Percentiles rank a stretch among this genome's conserved stretches.
These are phyloP conservation scores for Plenodomus biglobosus DNA, from an alignment of 2,329 filamentous ascomycete genomes.

Conservation along the genomic window DNA sequence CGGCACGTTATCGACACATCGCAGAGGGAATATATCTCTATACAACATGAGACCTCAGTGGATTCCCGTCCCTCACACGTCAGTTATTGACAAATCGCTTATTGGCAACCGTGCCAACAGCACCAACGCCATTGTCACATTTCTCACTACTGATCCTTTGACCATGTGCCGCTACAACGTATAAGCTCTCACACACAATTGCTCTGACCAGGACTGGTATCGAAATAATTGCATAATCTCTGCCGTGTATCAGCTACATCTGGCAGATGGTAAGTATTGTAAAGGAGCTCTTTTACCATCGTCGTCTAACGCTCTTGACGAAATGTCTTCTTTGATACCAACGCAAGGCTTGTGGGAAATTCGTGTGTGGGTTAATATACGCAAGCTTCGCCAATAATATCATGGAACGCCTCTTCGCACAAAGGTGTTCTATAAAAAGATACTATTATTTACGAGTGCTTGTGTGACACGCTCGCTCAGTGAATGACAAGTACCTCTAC, in stretches of 20 bases:
- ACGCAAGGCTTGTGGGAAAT: too few species aligned
- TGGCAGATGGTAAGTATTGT: not conserved
- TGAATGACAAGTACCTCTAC: not conserved
- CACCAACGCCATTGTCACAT: too few species aligned
- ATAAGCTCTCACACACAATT: not conserved
- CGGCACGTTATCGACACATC: not conserved
- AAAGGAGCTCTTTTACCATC: not conserved
- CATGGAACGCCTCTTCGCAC: not conserved
- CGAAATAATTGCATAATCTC: not conserved
- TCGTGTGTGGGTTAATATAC: not conserved
- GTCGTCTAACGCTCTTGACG: not conserved
- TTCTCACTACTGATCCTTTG: too few species aligned
- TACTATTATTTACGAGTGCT: not conserved
- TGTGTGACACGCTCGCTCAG: not conserved
- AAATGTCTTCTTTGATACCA: too few species aligned
- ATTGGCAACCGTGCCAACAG: too few species aligned
- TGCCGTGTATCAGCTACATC: not conserved
- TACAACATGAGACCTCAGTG: too few species aligned
- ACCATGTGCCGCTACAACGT: not conserved
- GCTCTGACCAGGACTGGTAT: not conserved
- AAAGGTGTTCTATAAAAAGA: not conserved
- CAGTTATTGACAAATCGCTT: too few species aligned
- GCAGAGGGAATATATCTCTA: not conserved
- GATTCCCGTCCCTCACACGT: too few species aligned
- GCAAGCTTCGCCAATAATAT: not conserved